phyloP scores from a whole-genome alignment of 2,329 filamentous ascomycete species.

The Apiospora hydei region DNA sequence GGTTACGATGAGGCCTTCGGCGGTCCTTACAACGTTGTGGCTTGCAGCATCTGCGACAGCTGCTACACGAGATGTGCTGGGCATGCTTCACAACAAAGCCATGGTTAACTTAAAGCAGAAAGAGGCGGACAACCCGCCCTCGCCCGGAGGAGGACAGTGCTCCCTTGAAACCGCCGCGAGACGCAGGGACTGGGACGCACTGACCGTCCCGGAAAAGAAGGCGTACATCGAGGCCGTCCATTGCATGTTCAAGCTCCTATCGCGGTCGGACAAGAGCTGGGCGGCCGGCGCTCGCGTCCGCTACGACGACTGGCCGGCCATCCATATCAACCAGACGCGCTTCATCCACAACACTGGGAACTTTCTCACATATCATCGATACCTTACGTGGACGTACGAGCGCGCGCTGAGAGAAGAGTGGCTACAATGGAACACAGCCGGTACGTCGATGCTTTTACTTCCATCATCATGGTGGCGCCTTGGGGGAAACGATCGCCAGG shows the following conservation, averaged over 20 bases:
- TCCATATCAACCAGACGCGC: conserved; percentile 47
- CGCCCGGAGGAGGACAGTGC: background rate
- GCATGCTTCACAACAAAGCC: conserved; percentile 24
- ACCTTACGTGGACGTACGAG: conserved; percentile 49
- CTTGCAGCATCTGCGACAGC: background rate
- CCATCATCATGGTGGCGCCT: no score
- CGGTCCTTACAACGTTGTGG: background rate
- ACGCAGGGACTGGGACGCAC: conserved; percentile 38
- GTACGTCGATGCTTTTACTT: conserved; percentile 27
- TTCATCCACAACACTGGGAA: conserved; percentile 42
- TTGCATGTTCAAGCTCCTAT: conserved; percentile 43
- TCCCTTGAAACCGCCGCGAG: conserved; percentile 28
- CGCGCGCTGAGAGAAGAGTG: conserved; percentile 47
- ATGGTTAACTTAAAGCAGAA: conserved; percentile 13
- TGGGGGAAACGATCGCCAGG: no score
- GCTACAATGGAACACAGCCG: conserved; percentile 49
- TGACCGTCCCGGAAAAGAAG: conserved; percentile 38
- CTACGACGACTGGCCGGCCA: conserved; percentile 47
- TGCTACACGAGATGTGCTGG: background rate
- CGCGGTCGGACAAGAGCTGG: conserved; percentile 38
- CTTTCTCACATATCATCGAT: conserved; percentile 53
- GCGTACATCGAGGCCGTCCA: conserved; percentile 44
- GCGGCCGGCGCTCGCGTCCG: conserved; percentile 43
- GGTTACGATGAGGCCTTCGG: background rate
- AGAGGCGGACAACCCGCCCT: background rate